Evolutionary conservation across 306 rosid genomes (phyloP).

Genomic region (Cicer yamashitae): DNA sequence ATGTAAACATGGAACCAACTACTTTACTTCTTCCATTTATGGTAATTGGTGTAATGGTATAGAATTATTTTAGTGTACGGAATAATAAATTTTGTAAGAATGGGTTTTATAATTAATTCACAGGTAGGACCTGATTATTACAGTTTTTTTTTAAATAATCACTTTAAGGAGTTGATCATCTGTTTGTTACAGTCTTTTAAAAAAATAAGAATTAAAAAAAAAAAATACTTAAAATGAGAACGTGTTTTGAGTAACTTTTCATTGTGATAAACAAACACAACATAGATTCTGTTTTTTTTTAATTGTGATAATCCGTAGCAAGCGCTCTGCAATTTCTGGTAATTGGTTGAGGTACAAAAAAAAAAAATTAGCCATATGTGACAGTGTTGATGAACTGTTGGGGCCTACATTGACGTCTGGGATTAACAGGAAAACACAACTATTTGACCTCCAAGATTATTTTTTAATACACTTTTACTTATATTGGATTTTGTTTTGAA

Average conservation of each 20-base stretch:
- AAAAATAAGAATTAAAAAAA: no score
- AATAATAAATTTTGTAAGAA: constrained; percentile 15
- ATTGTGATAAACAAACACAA: no score
- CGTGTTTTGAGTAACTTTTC: no score
- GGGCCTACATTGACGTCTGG: constrained; percentile 9
- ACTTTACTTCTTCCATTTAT: not conserved
- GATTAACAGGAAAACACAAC: not conserved
- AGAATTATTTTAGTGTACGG: constrained; percentile 8
- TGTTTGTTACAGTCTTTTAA: no score
- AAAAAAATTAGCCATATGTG: not conserved
- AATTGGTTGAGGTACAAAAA: constrained; percentile 14
- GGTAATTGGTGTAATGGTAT: constrained; percentile 7
- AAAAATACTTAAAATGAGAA: no score
- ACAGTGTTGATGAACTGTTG: constrained; percentile 20
- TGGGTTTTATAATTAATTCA: not conserved
- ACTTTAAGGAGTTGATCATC: no score
- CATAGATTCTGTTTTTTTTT: no score
- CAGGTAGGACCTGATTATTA: no score
- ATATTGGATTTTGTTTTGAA: constrained; percentile 27
- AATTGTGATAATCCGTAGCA: no score
- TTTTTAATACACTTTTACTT: not conserved
- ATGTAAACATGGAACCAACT: not conserved
- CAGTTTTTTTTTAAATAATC: no score
- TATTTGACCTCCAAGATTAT: not conserved
- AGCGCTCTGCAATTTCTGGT: not conserved